Evolutionary conservation across 768 basidiomycete genomes (phyloP), one percentile per base, ranked within the genome.

Genomic region (Agaricus blazei): DNA sequence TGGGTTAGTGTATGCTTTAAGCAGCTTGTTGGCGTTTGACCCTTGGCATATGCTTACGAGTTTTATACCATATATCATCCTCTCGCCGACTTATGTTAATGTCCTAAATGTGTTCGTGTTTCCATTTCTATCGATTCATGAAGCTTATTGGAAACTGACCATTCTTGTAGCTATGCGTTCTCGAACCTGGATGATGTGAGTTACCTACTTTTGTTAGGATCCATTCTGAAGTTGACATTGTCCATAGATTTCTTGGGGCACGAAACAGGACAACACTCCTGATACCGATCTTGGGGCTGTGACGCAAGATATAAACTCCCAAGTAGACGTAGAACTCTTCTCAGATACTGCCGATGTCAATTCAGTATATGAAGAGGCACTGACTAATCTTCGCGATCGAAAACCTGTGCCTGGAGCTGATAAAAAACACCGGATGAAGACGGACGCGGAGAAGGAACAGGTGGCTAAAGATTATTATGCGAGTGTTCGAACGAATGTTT

Each of bases 1-100:
- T 46, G n/a, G 19, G 19, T 19, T 52, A 87, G 86, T 90, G 38
- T 97, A 90, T 69, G 74, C 88, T 4, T 72, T 87, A 36, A 81
- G 89, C 43, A 87, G 88, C 58, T 60, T 97, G 38, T 72, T 98
- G 40, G 91, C 93, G 0, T 81, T 95, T 55, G 97, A 99, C 69
- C 95, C 97, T 3, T 95, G 93, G 92, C 96, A 98, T 70, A 84
- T 98, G 75, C 47, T 97, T 59, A 98, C 95, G 8, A 93, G 90
- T 63, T 93, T 94, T 64, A 62, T 86, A 12, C 93, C 91, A 48
- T 99, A 97, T 65, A 70, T 98, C 64, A 73, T 98, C 19, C 79
- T 97, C 52, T 90, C 87, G 2, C 92, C 94, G 27, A 84, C 82
- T 28, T 90, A 88, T 61, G 80, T 90, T 65, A 88, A 87, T 65